Evolutionary conservation across 2,329 filamentous ascomycete species (phyloP), one percentile per base, ranked within the genome.

Genomic region (Aureobasidium sp.): DNA sequence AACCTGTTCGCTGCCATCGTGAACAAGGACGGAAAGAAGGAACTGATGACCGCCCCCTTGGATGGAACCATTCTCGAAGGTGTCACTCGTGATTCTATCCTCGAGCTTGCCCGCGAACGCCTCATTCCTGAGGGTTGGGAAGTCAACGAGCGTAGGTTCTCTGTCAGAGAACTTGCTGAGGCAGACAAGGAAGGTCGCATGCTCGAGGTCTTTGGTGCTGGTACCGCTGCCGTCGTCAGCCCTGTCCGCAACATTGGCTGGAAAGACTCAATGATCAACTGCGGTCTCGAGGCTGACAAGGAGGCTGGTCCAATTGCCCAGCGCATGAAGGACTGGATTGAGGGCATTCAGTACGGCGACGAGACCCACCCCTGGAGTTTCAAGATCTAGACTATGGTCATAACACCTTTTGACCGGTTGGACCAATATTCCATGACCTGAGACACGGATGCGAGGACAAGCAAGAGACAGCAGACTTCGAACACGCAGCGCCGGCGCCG

Each of bases 61-160:
- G 94, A 99, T 74, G 94, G 94, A 56, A 99, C 93, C 34, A 99
- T 99, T 67, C 83, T 99, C 50, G 91, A 95, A 77, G 94, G 94
- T 70, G 91, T 99, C 7, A 97, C 92, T 12, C 83, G 94, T 68
- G 93, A 99, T 77, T 96, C 90, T 2, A 87, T 99, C 53, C 82
- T 99, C n/a, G 78, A 80, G 6, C 86, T 99, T 46, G 94, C 94
- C 39, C 83, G 88, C 42, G 91, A 99, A 80, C 84, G 87, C 70
- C 82, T 99, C 34, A 84, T 75, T 26, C 90, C 90, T 17, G 83
- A 96, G 76, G 94, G 94, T 64, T 99, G 94, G 94, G 86, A 84
- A 68, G 79, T 99, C 63, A 82, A 80, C 23, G 94, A 99, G 84
- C 85, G 91, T 71, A 96, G 96, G 79, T 91, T 91, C 77, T 92